Base-by-base conservation (phyloP, 441 rosid genomes). In the Monsonia emarginata region DNA sequence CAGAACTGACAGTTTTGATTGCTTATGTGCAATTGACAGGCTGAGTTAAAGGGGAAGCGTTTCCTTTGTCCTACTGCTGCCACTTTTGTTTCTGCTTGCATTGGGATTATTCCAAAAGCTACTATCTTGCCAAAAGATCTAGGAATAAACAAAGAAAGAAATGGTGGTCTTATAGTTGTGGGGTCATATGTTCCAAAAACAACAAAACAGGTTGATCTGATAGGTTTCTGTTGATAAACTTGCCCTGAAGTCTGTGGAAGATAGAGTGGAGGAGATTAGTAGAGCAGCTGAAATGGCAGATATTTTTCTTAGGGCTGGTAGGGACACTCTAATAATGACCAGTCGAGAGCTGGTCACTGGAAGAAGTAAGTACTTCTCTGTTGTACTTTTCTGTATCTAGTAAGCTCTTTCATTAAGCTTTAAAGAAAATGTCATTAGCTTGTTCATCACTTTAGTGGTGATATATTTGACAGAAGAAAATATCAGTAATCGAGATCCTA, bases 141-240 rank as follows among this genome's bases (percentile, higher is more conserved):
- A 25, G 90, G 89, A 72, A 75, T 82, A 44, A 80, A 75, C 74
- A 79, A 76, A 75, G 84, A 83, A 67, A 80, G 72, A 67, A 84
- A 65, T 38, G 98, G 97, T 64, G 98, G 87, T 34, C 86, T 93
- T 19, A 84, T 93, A 36, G 88, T 90, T 81, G 97, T 93, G 57
- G 98, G 97, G 36, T 93, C 98, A 59, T 93, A 88, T 84, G 98
- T 93, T 70, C 96, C 98, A 0, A 93, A 93, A 79, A 93, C 97
- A 72, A 93, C 98, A 58, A 85, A 86, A 72, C 98, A 93, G 98
- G 98, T 92, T n/a, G n/a, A n/a, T n/a, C n/a, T n/a, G n/a, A 70
- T 64, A 92, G 98, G 88, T 88, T 66, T 90, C 96, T 71, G 98
- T 87, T 26, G 83, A 85, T 73, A 88, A 88, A 83, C 83, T 90